phyloP scores from a whole-genome alignment of 805 yeast species.

The Cyberlindnera mycetangii region DNA sequence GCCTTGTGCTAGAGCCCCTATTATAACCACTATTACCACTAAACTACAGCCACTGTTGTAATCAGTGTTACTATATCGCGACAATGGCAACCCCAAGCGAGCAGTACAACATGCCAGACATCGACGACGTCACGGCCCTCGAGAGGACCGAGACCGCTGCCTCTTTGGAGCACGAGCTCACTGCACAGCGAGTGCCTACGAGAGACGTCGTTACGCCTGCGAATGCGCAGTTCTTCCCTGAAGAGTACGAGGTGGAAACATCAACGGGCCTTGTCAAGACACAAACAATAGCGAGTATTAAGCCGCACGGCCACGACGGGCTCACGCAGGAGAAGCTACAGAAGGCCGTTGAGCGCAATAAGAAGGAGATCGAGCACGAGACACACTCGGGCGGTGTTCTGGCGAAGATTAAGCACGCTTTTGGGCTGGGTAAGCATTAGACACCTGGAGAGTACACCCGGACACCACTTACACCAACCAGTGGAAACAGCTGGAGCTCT shows the following conservation, averaged over 20 bases:
- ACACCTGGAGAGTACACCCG: too few species aligned
- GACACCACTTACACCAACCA: too few species aligned
- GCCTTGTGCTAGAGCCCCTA: too few species aligned
- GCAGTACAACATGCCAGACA: conserved; percentile 12
- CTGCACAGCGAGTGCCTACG: conserved; percentile 2
- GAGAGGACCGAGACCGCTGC: conserved; percentile 9
- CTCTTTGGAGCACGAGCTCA: conserved; percentile 8
- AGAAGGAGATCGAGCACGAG: conserved; percentile 29
- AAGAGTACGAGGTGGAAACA: conserved; percentile 65
- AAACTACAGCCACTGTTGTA: too few species aligned
- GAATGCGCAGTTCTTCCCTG: conserved; percentile 47
- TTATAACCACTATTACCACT: too few species aligned
- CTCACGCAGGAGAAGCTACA: conserved; percentile 26
- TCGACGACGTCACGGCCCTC: conserved; percentile 11
- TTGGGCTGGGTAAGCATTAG: too few species aligned
- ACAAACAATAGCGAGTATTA: conserved; percentile 33
- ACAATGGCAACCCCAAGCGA: too few species aligned
- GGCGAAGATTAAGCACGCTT: too few species aligned
- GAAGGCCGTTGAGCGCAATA: conserved; percentile 32
- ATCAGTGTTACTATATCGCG: too few species aligned
- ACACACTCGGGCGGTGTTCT: conserved; percentile 21
- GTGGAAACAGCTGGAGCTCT: too few species aligned
- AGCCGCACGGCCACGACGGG: conserved; percentile 2
- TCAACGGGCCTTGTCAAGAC: conserved; percentile 63
- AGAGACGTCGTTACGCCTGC: conserved; percentile 14